Evolutionary conservation across 495 filamentous ascomycete genomes (phyloP).

Genomic region (Trichoderma virens): DNA sequence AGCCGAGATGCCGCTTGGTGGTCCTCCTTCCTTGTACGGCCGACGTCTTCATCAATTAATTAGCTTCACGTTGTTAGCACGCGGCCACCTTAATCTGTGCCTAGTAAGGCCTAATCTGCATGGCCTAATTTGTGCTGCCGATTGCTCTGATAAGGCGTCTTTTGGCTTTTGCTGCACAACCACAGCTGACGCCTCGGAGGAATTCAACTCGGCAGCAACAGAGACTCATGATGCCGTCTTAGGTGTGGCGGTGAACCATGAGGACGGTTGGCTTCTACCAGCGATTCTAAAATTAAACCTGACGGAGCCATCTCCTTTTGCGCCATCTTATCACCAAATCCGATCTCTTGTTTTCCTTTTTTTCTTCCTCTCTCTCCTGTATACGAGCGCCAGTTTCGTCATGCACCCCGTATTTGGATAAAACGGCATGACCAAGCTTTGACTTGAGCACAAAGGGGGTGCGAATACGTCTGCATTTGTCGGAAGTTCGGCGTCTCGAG

Average conservation of each 20-base stretch:
- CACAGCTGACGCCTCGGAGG: too few relatives aligned
- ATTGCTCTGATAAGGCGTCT: not conserved
- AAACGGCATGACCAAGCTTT: not conserved
- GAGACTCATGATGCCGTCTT: not conserved
- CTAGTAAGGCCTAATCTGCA: not conserved
- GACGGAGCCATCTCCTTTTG: not conserved
- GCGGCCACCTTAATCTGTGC: not conserved
- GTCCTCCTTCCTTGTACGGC: slow-evolving; percentile 6
- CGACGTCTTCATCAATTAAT: too few relatives aligned
- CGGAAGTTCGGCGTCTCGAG: not conserved
- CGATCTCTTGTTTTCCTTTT: not conserved
- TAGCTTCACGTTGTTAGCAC: too few relatives aligned
- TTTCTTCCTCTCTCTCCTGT: not conserved
- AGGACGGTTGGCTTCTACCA: not conserved
- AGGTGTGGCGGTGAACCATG: not conserved
- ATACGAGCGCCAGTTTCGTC: not conserved
- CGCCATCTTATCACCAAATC: not conserved
- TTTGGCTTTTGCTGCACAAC: too few relatives aligned
- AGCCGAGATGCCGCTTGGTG: slow-evolving; percentile 1
- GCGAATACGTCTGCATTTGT: not conserved
- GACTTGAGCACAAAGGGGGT: not conserved
- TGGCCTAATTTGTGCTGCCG: not conserved
- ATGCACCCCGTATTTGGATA: not conserved
- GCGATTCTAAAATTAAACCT: not conserved
- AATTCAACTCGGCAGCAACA: too few relatives aligned